Evolutionary conservation across 257 asterid genomes (phyloP).

Genomic region (Jacaranda copaia): DNA sequence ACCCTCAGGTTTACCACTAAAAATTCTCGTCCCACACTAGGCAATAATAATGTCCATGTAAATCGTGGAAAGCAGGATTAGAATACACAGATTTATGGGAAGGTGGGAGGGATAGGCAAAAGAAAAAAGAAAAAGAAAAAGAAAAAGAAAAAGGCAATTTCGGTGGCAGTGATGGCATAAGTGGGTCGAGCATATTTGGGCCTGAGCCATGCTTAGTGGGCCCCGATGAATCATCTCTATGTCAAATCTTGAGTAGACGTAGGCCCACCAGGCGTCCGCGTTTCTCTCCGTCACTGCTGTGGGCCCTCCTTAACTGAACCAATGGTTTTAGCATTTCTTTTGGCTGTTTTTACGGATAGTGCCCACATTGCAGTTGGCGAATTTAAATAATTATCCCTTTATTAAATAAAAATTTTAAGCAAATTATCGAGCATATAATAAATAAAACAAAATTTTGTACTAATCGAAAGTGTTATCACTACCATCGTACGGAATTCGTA

Average conservation of each 20-base stretch:
- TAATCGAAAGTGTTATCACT: not conserved
- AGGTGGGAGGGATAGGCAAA: conserved; percentile 27
- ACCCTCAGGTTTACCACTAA: conserved; percentile 18
- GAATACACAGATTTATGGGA: conserved; percentile 1
- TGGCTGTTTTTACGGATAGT: conserved; percentile 49
- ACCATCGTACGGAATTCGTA: too few species aligned
- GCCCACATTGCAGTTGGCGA: too few species aligned
- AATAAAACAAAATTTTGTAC: not conserved
- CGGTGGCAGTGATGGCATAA: conserved; percentile 44
- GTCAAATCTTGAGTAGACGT: conserved; percentile 42
- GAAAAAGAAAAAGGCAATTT: not conserved
- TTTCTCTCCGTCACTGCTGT: conserved; percentile 42
- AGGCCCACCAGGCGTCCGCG: conserved; percentile 52
- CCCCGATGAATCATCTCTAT: conserved; percentile 54
- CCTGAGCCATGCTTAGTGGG: conserved; percentile 54
- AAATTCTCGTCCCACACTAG: conserved; percentile 15
- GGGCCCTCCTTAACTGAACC: conserved; percentile 44
- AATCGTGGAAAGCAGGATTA: conserved; percentile 17
- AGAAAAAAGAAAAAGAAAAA: not conserved
- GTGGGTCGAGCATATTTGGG: conserved; percentile 64
- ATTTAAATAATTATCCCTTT: too few species aligned
- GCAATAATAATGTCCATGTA: not conserved
- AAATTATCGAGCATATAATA: not conserved
- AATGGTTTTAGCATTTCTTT: not conserved
- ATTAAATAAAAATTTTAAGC: too few species aligned